Conservation (phyloP, 768 basidiomycete species). For the Tulasnella calospora region DNA sequence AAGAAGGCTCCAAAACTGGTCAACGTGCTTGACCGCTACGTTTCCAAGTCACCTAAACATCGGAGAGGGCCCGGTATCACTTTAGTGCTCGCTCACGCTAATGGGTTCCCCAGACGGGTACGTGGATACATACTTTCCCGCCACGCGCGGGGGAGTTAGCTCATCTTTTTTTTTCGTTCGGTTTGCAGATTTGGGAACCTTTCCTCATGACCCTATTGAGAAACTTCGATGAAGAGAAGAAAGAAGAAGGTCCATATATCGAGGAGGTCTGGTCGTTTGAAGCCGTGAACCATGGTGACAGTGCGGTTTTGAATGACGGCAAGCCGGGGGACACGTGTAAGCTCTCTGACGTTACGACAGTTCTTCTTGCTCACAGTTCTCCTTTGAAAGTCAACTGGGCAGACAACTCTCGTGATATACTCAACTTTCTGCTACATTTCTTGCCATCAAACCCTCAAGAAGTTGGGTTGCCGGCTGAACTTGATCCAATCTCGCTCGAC, state of each 20-base stretch:
- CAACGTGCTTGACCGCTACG: conserved; percentile 69
- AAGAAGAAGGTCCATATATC: conserved; percentile 38
- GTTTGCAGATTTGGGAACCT: conserved; percentile 71
- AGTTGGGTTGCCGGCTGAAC: conserved; percentile 48
- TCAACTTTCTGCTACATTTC: conserved; percentile 67
- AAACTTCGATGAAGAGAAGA: conserved; percentile 36
- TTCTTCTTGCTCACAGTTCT: neutral
- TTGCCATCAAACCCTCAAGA: conserved; percentile 45
- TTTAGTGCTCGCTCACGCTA: conserved; percentile 74
- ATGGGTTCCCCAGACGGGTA: conserved; percentile 85
- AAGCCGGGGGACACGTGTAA: conserved; percentile 56
- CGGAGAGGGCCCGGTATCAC: conserved; percentile 49
- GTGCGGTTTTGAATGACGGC: conserved; percentile 62
- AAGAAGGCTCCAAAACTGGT: conserved; percentile 44
- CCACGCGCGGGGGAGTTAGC: neutral
- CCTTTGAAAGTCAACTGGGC: conserved; percentile 61
- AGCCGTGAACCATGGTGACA: conserved; percentile 77
- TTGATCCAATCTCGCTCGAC: conserved; percentile 46
- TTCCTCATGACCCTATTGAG: conserved; percentile 50
- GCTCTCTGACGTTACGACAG: conserved; percentile 31
- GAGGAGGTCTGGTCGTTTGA: conserved; percentile 82
- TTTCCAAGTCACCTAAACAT: conserved; percentile 30
- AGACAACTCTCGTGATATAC: conserved; percentile 71
- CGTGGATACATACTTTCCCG: conserved; percentile 28
- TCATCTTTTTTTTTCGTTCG: conserved; percentile 4